Evolutionary conservation across 2,329 filamentous ascomycete species (phyloP), one percentile per base, ranked within the genome.

Genomic region (Lachnellula suecica): DNA sequence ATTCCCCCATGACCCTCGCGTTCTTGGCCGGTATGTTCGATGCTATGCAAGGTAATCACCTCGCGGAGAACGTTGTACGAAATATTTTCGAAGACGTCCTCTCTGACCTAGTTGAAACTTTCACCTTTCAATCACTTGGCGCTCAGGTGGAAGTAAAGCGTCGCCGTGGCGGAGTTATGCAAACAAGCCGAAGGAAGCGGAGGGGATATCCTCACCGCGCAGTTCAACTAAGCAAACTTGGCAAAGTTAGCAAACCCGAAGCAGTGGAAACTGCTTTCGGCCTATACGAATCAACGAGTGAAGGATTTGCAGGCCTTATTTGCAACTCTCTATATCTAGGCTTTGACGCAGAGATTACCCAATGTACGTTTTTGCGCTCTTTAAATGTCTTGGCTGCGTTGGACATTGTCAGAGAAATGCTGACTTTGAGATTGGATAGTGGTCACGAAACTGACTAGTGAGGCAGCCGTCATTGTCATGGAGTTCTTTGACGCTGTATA

Each of bases 1-100:
- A 34, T 7, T 46, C 41, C 8, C 24, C 43, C 2, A 47, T 53
- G 51, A 43, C 37, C 5, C 24, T 50, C 6, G 47, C 51, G 4
- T 53, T 53, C 22, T 42, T 52, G 24, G 17, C 31, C 13, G 37
- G 25, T 2, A 7, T 54, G 4, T 51, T 51, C 20, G 34, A 46
- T 15, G 35, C 51, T 37, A 47, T 35, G 8, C 13, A 7, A 11
- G 13, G 9, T 19, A 38, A 38, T 11, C 19, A 51, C 17, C 27
- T 54, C 15, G 27, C 35, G 0, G 29, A 23, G 20, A 34, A 48
- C 6, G 31, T 51, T n/a, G 29, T 44, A 19, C 29, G 24, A 13
- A 51, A 37, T 5, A 13, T 54, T 9, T 54, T 54, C 23, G 29
- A n/a, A 17, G 49, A 51, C 29, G 37, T 52, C 9, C 49, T 52